Conservation (phyloP, 2,329 filamentous ascomycete species). For the Epichloe festucae region DNA sequence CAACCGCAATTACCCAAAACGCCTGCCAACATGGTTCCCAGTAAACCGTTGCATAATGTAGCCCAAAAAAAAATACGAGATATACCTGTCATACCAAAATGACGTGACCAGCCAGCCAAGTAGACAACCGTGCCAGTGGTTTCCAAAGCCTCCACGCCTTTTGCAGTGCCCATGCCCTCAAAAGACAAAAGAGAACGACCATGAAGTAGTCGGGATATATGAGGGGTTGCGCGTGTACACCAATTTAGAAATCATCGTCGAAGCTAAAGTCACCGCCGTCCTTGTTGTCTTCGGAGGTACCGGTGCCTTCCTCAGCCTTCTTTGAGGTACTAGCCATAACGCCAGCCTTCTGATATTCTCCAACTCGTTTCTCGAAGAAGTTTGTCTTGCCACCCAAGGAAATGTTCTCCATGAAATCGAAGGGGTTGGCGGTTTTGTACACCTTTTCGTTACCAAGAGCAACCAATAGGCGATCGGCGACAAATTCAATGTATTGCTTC, state of each 20-base stretch:
- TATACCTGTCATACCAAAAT: not conserved
- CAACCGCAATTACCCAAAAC: slow-evolving; percentile 7
- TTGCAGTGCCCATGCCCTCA: slow-evolving; percentile 10
- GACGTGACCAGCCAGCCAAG: not conserved
- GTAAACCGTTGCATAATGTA: not conserved
- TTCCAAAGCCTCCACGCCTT: slow-evolving; percentile 7
- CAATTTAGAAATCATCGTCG: slow-evolving; percentile 84
- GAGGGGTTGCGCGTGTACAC: slow-evolving; percentile 8
- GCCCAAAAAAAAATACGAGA: slow-evolving; percentile 3
- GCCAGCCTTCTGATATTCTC: slow-evolving; percentile 98
- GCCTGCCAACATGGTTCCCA: slow-evolving; percentile 8
- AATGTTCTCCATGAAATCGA: slow-evolving; percentile 99
- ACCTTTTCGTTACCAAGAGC: slow-evolving; percentile 89
- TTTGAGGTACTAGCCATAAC: slow-evolving; percentile 80
- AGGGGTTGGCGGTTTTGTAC: slow-evolving; percentile 89
- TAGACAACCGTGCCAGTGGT: not conserved
- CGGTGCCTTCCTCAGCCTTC: slow-evolving; percentile 49
- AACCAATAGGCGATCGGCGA: slow-evolving; percentile 86
- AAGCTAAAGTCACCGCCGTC: slow-evolving; percentile 75
- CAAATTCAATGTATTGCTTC: slow-evolving; percentile 99
- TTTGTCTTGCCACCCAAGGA: slow-evolving; percentile 98
- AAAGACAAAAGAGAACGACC: slow-evolving; percentile 8
- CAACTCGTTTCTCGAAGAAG: slow-evolving; percentile 99
- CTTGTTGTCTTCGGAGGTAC: slow-evolving; percentile 31
- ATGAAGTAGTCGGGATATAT: slow-evolving; percentile 8